These are phyloP conservation scores for Tricladium varicosporioides DNA, from an alignment of 2,329 filamentous ascomycete species.

Conservation along the genomic window DNA sequence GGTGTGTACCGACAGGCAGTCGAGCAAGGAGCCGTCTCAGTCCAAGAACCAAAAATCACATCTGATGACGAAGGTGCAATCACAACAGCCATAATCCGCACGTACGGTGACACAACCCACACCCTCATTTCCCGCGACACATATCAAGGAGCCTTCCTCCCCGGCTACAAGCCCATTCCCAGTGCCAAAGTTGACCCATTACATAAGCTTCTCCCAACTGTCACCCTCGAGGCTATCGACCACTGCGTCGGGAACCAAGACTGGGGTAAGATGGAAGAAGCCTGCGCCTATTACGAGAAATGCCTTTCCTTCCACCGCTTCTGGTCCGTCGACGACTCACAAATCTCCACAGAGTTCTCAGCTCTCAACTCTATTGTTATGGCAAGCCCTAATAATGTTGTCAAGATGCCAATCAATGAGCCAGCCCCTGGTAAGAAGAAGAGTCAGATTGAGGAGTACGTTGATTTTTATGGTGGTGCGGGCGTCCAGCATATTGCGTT, in stretches of 20 bases:
- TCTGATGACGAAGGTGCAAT: slow-evolving; percentile 65
- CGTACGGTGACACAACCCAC: slow-evolving; percentile 94
- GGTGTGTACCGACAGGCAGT: slow-evolving; percentile 77
- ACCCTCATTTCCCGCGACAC: slow-evolving; percentile 73
- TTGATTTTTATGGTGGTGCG: slow-evolving; percentile 84
- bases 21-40: slow-evolving; percentile 57
- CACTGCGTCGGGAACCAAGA: slow-evolving; percentile 98
- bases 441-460: slow-evolving; percentile 91
- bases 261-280: slow-evolving; percentile 80
- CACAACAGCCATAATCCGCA: slow-evolving; percentile 76
- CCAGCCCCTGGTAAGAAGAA: slow-evolving; percentile 87
- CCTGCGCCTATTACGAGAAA: slow-evolving; percentile 74
- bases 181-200: slow-evolving; percentile 35
- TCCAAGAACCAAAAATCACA: slow-evolving; percentile 56
- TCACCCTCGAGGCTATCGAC: slow-evolving; percentile 76
- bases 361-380: slow-evolving; percentile 89
- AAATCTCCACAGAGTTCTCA: slow-evolving; percentile 90
- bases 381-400: slow-evolving; percentile 77
- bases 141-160: slow-evolving; percentile 78
- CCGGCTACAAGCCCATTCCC: slow-evolving; percentile 66
- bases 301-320: slow-evolving; percentile 93
- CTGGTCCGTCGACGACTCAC: slow-evolving; percentile 92
- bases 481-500: slow-evolving; percentile 95
- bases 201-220: slow-evolving; percentile 52
- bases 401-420: slow-evolving; percentile 99